Base-by-base conservation (phyloP, 2,329 filamentous ascomycete species). In the Massarina eburnea region DNA sequence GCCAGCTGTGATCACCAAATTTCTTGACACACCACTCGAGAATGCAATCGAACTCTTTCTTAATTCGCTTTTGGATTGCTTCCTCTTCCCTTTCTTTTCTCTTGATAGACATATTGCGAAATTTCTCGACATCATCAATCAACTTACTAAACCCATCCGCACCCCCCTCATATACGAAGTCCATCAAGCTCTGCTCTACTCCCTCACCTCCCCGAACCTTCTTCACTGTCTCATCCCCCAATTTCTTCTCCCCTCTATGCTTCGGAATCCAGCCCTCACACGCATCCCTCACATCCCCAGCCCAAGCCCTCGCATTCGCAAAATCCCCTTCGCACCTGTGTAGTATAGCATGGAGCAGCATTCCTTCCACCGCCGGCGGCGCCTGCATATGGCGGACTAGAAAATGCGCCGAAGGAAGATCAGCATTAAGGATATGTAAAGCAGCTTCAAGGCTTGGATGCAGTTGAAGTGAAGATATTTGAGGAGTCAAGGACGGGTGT, bases 281-380 rank as follows among this genome's bases (percentile, higher is more conserved):
- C 55, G 30, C 51, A 44, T 55, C 63, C 4, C 30, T 39, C 9
- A 80, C 73, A 56, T 79, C 73, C 1, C 62, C 52, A 42, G 77
- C 74, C 78, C 77, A 80, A 0, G 72, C 71, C 26, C 73, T 55
- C 6, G 75, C 71, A 49, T 80, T 79, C 19, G 72, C 62, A 41
- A 76, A 71, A 45, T 80, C 77, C 3, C 77, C 76, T 58, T 80
- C 78, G 20, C 77, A 67, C 1, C 76, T 66, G 46, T 80, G 76
- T 48, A 81, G 55, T 12, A 80, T 73, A 3, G 73, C 72, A 49
- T 80, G 77, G 1, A 79, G 64, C 30, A 75, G 72, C 77, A 80
- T 80, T 14, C 72, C 74, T 49, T 80, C 78, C 32, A 68, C 67
- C 0, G 74, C 73, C 0, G 77, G 77, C 12, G 69, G 57, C 8